phyloP scores from a whole-genome alignment of 805 yeast species.

The Saccharomycopsis lassenensis region DNA sequence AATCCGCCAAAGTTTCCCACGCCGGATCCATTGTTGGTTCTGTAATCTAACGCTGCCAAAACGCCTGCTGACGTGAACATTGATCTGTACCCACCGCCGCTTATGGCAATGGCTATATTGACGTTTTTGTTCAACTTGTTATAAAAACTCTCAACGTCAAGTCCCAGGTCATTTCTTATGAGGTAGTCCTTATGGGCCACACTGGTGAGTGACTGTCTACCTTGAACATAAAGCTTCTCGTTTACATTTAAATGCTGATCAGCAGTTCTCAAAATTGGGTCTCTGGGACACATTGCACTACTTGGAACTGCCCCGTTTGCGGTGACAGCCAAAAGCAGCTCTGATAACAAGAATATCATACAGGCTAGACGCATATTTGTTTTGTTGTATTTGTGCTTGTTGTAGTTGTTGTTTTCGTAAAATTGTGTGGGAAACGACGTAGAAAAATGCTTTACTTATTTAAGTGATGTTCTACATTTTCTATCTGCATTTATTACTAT shows the following conservation, averaged over 20 bases:
- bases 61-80: constrained; percentile 51
- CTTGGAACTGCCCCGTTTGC: too few relatives aligned
- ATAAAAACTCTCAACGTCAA: constrained; percentile 8
- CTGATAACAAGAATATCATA: too few relatives aligned
- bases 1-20: constrained; percentile 37
- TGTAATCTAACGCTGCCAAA: constrained; percentile 37
- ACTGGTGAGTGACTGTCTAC: constrained; percentile 3
- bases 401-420: too few relatives aligned
- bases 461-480: too few relatives aligned
- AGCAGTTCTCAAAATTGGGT: background rate
- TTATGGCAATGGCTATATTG: constrained; percentile 31
- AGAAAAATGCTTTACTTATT: too few relatives aligned
- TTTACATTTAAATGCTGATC: constrained; percentile 8
- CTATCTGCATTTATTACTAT: too few relatives aligned
- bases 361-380: too few relatives aligned
- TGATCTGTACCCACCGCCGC: constrained; percentile 49
- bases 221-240: constrained; percentile 3
- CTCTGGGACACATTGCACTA: too few relatives aligned
- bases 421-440: too few relatives aligned
- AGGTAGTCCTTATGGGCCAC: constrained; percentile 8
- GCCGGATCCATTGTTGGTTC: constrained; percentile 28
- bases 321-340: too few relatives aligned
- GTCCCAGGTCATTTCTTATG: constrained; percentile 3
- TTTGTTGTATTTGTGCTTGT: too few relatives aligned
- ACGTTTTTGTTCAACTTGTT: constrained; percentile 15